Evolutionary conservation across 2,329 filamentous ascomycete genomes (phyloP).

Genomic region (Pseudofabraea citricarpa): DNA sequence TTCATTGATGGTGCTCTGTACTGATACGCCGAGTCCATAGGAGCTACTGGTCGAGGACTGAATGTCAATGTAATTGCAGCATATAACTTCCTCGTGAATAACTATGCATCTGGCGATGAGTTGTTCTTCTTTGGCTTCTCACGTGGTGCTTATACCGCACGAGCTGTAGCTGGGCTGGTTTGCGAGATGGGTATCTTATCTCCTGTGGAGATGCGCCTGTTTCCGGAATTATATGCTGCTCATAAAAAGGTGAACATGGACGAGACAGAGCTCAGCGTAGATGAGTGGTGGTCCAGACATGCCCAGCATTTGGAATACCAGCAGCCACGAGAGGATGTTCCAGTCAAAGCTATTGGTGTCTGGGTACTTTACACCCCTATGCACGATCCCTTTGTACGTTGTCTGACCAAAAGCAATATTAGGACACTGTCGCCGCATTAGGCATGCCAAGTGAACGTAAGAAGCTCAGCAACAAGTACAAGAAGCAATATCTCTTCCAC

Average conservation of each 20-base stretch:
- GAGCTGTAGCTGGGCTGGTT: constrained; percentile 28
- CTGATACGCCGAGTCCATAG: background rate
- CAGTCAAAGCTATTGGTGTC: constrained; percentile 37
- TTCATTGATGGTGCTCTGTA: background rate
- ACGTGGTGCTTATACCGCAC: constrained; percentile 31
- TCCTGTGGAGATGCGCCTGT: constrained; percentile 31
- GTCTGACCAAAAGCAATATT: background rate
- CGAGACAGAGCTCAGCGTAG: background rate
- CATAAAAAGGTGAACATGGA: background rate
- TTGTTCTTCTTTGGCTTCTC: constrained; percentile 32
- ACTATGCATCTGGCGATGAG: constrained; percentile 31
- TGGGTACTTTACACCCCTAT: constrained; percentile 37
- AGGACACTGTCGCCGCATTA: background rate
- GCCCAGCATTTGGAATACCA: background rate
- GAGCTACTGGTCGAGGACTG: background rate
- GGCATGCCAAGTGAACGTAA: background rate
- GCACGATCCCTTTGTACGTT: background rate
- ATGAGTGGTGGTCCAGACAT: background rate
- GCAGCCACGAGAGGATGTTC: constrained; percentile 20
- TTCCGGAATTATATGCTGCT: constrained; percentile 19
- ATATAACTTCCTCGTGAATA: constrained; percentile 39
- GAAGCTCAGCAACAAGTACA: background rate
- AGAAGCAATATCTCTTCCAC: constrained; percentile 29
- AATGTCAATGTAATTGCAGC: constrained; percentile 1
- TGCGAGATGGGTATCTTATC: constrained; percentile 31